phyloP scores from a whole-genome alignment of 305 asterid species.

The Solanum chacoense region DNA sequence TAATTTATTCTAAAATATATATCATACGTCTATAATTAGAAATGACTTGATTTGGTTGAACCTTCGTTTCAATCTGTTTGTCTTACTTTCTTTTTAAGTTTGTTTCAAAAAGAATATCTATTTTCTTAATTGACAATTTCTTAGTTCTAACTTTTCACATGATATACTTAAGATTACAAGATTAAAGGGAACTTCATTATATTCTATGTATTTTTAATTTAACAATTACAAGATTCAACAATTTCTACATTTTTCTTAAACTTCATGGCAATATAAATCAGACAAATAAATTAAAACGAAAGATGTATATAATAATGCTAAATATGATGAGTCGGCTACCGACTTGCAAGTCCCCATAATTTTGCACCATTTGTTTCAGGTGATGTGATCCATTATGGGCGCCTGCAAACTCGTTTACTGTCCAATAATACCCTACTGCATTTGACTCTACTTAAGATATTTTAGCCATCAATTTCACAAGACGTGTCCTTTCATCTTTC shows the following conservation, averaged over 20 bases:
- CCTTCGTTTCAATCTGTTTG: background rate
- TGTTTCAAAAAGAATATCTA: background rate
- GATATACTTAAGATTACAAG: too few relatives aligned
- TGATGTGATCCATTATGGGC: background rate
- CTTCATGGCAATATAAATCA: fast-evolving
- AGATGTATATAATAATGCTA: background rate
- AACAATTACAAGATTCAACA: background rate
- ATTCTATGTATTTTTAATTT: background rate
- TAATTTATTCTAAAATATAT: background rate
- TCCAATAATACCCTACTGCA: background rate
- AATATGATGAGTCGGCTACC: background rate
- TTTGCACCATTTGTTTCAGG: background rate
- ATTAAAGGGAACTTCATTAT: background rate
- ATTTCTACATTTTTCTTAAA: fast-evolving
- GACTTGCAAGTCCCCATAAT: background rate
- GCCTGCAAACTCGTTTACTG: background rate
- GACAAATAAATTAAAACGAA: background rate
- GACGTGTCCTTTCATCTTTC: background rate
- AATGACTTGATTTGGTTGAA: background rate
- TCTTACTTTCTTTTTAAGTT: background rate
- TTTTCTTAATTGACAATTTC: fast-evolving
- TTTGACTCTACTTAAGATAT: background rate
- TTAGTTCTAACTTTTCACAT: background rate
- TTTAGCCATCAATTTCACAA: background rate
- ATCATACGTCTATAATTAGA: background rate